Evolutionary conservation across 106 monocot genomes (phyloP).

Genomic region (Amphibolis antarctica): DNA sequence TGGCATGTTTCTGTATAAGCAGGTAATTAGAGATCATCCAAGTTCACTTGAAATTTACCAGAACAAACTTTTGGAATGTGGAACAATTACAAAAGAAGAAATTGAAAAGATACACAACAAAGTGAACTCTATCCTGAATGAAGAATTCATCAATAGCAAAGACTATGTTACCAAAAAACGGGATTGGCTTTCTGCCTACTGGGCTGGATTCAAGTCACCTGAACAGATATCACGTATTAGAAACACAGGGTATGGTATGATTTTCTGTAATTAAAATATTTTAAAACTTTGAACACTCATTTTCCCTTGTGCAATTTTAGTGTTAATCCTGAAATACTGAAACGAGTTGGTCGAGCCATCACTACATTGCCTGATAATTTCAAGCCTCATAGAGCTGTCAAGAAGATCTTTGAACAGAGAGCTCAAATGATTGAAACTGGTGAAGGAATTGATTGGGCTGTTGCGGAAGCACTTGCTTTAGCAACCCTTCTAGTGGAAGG

Average conservation of each 20-base stretch:
- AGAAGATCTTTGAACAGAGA: slow-evolving; percentile 71
- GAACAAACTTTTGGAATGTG: slow-evolving; percentile 57
- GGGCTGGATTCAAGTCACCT: slow-evolving; percentile 94
- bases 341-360: slow-evolving; percentile 76
- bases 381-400: slow-evolving; percentile 65
- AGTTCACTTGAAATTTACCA: slow-evolving; percentile 74
- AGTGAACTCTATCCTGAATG: slow-evolving; percentile 62
- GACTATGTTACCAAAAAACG: slow-evolving; percentile 73
- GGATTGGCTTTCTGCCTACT: slow-evolving; percentile 93
- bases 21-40: slow-evolving; percentile 83
- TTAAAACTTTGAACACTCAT: background rate
- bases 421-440: slow-evolving; percentile 78
- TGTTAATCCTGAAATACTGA: slow-evolving; percentile 84
- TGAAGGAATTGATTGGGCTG: slow-evolving; percentile 93
- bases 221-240: slow-evolving; percentile 87
- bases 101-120: slow-evolving; percentile 62
- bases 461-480: slow-evolving; percentile 92
- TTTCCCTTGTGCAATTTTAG: slow-evolving; percentile 18
- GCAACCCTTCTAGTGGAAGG: slow-evolving; percentile 89
- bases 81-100: slow-evolving; percentile 53
- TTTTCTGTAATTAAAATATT: background rate
- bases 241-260: slow-evolving; percentile 88
- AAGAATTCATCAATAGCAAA: slow-evolving; percentile 82
- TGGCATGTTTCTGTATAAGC: background rate
- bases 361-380: slow-evolving; percentile 77